These are phyloP conservation scores for Fusarium mangiferae DNA, from an alignment of 2,329 filamentous ascomycete species.

Conservation along the genomic window DNA sequence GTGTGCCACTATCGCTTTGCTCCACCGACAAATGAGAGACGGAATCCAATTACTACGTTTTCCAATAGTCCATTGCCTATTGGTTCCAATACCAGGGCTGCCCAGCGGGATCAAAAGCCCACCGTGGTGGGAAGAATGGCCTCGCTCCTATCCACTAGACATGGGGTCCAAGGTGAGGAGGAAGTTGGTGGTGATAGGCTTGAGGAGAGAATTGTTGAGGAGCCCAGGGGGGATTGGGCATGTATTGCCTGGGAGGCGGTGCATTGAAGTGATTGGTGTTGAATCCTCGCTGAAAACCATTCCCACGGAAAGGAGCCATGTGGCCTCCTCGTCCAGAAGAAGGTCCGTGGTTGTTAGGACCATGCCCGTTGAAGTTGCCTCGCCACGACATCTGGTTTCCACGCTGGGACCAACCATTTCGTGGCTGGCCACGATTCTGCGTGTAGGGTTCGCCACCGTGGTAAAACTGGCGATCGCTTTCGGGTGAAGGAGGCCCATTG, in stretches of 20 bases:
- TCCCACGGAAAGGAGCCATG: conserved; percentile 16
- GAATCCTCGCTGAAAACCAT: conserved; percentile 15
- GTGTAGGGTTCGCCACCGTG: not conserved
- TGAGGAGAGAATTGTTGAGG: conserved; percentile 17
- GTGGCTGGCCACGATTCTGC: conserved; percentile 1
- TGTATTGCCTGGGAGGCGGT: conserved; percentile 15
- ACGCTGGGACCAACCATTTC: conserved; percentile 4
- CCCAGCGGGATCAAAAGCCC: not conserved
- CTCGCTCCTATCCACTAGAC: conserved; percentile 9
- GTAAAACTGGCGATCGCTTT: conserved; percentile 21
- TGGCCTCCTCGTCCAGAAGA: conserved; percentile 3
- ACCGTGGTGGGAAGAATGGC: not conserved
- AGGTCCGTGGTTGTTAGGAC: not conserved
- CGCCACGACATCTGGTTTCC: conserved; percentile 24
- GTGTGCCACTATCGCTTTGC: not conserved
- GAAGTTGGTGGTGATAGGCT: conserved; percentile 20
- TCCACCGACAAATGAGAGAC: not conserved
- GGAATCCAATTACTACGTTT: not conserved
- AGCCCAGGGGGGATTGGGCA: not conserved
- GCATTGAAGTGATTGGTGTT: not conserved
- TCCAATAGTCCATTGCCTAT: not conserved
- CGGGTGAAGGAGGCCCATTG: conserved; percentile 6
- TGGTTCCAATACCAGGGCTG: not conserved
- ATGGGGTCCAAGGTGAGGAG: conserved; percentile 25
- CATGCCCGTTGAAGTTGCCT: conserved; percentile 19